Conservation (phyloP, 352 stramenopile species). For the Phytophthora aleatoria region DNA sequence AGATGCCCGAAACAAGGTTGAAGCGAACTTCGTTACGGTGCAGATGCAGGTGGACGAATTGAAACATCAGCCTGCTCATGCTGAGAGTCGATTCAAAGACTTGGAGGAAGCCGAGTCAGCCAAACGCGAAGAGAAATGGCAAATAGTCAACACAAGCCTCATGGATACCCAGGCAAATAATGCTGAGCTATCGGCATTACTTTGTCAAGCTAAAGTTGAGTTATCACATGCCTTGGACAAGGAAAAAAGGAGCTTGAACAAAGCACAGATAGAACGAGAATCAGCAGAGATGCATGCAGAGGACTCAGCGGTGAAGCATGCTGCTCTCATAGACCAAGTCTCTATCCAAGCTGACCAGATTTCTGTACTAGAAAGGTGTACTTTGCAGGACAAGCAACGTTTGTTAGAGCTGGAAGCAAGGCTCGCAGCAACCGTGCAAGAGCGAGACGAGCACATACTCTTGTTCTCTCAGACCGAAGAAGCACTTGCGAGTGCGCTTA, state of each 20-base stretch:
- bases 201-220: neutral
- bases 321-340: neutral
- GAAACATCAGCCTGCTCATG: constrained; percentile 2
- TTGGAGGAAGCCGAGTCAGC: neutral
- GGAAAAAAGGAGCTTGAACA: neutral
- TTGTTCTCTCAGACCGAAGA: constrained; percentile 28
- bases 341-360: constrained; percentile 7
- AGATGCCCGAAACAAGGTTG: neutral
- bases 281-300: constrained; percentile 9
- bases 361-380: neutral
- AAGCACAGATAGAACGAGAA: constrained; percentile 12
- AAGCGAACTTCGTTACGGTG: constrained; percentile 1
- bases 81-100: neutral
- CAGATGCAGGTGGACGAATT: neutral
- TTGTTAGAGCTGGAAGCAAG: constrained; percentile 13
- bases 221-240: too few species aligned
- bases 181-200: constrained; percentile 4
- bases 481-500: constrained; percentile 10
- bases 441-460: constrained; percentile 9
- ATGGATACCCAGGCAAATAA: neutral
- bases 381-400: neutral
- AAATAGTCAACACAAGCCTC: neutral
- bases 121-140: constrained; percentile 2
- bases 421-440: neutral
- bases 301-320: neutral